These are phyloP conservation scores for Inonotus hispidus DNA, from an alignment of 1,284 basidiomycete species.

Conservation along the genomic window DNA sequence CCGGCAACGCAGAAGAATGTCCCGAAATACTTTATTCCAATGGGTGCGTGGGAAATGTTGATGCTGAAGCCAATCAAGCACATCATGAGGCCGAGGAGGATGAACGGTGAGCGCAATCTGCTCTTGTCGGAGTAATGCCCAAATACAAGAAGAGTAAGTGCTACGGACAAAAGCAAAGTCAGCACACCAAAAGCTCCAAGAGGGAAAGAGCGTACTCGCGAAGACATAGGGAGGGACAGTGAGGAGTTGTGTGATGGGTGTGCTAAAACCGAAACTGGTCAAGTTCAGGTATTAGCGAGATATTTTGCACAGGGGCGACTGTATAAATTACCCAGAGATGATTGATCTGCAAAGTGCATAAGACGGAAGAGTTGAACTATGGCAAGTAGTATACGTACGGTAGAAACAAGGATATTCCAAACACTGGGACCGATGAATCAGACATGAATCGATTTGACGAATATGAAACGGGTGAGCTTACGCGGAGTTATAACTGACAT, in stretches of 20 bases:
- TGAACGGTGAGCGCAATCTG: conserved; percentile 54
- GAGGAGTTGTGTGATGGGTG: conserved; percentile 57
- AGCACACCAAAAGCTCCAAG: neutral
- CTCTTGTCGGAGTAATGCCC: conserved; percentile 56
- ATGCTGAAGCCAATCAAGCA: conserved; percentile 59
- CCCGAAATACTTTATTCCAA: conserved; percentile 61
- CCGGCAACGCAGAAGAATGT: conserved; percentile 60
- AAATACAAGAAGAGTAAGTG: conserved; percentile 45
- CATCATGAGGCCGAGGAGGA: conserved; percentile 47
- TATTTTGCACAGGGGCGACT: neutral
- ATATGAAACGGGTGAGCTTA: conserved; percentile 30
- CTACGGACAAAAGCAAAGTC: conserved; percentile 27
- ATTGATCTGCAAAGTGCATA: conserved; percentile 44
- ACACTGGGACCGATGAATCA: conserved; percentile 28
- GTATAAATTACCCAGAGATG: conserved; percentile 41
- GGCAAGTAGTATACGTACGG: conserved; percentile 40
- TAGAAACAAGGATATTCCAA: conserved; percentile 60
- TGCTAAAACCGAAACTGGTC: conserved; percentile 48
- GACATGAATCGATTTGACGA: neutral
- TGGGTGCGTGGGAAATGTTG: conserved; percentile 48
- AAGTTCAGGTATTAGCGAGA: neutral
- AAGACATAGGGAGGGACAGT: conserved; percentile 66
- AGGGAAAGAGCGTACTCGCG: conserved; percentile 39
- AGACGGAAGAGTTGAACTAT: neutral
- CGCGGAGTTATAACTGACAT: conserved; percentile 54